These are phyloP conservation scores for Trametes elegans DNA, from an alignment of 768 basidiomycete species.

Conservation along the genomic window DNA sequence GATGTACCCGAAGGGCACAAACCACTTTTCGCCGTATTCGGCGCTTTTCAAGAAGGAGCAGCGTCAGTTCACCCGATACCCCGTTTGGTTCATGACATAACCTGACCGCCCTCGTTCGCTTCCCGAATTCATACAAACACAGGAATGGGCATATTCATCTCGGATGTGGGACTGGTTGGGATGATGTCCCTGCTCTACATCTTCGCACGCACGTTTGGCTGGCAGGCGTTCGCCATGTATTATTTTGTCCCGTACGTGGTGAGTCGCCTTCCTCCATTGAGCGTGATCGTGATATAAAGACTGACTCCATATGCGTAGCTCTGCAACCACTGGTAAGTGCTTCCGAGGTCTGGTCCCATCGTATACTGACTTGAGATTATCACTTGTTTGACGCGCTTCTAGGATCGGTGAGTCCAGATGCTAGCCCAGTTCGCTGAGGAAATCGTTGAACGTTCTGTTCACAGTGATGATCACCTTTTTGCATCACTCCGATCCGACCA, in stretches of 20 bases:
- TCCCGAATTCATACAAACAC: neutral
- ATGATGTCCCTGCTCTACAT: slow-evolving; percentile 23
- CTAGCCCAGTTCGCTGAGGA: neutral
- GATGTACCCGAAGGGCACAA: slow-evolving; percentile 30
- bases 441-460: neutral
- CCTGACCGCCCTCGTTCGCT: neutral
- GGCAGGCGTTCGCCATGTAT: slow-evolving; percentile 22
- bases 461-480: slow-evolving; percentile 30
- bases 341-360: neutral
- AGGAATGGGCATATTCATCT: slow-evolving; percentile 28
- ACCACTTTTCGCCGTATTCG: slow-evolving; percentile 31
- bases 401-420: slow-evolving; percentile 28
- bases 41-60: slow-evolving; percentile 26
- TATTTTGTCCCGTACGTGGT: slow-evolving; percentile 32
- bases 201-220: slow-evolving; percentile 21
- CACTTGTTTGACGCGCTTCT: neutral
- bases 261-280: slow-evolving; percentile 1
- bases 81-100: neutral
- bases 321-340: slow-evolving; percentile 32
- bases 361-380: neutral
- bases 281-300: neutral
- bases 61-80: slow-evolving; percentile 9
- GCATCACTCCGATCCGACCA: slow-evolving; percentile 32
- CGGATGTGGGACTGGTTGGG: slow-evolving; percentile 26
- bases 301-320: slow-evolving; percentile 21